Conservation (phyloP, 768 basidiomycete genomes). For the Mycena maculata region DNA sequence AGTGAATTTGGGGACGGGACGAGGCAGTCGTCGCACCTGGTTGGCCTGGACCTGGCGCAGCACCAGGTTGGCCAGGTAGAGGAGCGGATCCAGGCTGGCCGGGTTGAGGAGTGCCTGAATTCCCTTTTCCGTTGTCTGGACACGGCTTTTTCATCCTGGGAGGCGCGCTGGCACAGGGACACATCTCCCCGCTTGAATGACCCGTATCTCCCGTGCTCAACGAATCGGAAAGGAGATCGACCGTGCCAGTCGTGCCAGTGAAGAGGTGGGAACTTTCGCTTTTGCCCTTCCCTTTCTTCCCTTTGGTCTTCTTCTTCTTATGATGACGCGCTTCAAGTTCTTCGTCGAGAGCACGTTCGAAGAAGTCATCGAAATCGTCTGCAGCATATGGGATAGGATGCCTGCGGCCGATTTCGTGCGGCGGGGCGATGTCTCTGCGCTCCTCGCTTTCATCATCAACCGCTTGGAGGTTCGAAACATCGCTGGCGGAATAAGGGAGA, state of each 20-base stretch:
- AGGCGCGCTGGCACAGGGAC: neutral
- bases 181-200: neutral
- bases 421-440: neutral
- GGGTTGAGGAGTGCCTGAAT: neutral
- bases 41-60: slow-evolving; percentile 17
- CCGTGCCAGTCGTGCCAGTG: too few relatives aligned
- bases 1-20: neutral
- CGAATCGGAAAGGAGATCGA: neutral
- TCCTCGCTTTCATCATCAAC: neutral
- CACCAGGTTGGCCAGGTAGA: neutral
- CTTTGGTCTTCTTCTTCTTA: neutral
- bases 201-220: too few relatives aligned
- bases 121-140: too few relatives aligned
- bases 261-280: neutral
- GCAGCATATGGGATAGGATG: neutral
- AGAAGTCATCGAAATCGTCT: slow-evolving; percentile 5
- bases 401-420: neutral
- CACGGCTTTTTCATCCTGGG: neutral
- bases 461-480: neutral
- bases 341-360: neutral
- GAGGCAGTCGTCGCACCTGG: neutral
- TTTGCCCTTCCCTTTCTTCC: neutral
- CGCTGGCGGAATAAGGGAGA: neutral
- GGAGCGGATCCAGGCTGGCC: slow-evolving; percentile 6
- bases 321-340: neutral